A percentile compares a stretch with the other conserved stretches of the same genome.
phyloP scores from a whole-genome alignment of 305 asterid species.

The Fraxinus albicans region DNA sequence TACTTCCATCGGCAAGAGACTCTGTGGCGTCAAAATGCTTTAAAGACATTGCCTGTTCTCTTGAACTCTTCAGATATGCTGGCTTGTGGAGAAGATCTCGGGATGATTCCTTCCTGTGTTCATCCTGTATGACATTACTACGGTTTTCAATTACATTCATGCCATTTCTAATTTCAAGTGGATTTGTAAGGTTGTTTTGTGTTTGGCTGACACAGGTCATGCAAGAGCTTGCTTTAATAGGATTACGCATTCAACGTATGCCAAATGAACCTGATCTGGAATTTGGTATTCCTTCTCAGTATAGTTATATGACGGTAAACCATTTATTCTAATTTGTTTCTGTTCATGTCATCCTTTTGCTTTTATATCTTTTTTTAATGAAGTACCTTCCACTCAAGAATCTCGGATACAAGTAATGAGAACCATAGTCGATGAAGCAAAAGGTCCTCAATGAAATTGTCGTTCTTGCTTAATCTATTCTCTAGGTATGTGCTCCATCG shows the following conservation, averaged over 20 bases:
- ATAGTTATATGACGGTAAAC: conserved; percentile 86
- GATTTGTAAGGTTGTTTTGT: conserved; percentile 12
- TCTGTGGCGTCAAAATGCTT: conserved; percentile 89
- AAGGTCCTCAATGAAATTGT: neutral
- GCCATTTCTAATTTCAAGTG: neutral
- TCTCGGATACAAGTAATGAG: neutral
- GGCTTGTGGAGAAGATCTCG: conserved; percentile 99
- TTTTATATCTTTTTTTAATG: neutral
- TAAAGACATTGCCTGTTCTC: conserved; percentile 89
- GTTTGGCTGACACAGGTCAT: conserved; percentile 65
- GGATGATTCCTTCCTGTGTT: conserved; percentile 90
- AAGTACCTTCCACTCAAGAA: neutral
- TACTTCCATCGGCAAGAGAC: conserved; percentile 91
- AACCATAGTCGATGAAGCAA: neutral
- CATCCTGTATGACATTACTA: conserved; percentile 67
- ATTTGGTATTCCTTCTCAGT: conserved; percentile 91
- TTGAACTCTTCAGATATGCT: conserved; percentile 98
- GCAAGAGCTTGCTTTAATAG: conserved; percentile 92
- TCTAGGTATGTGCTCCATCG: conserved; percentile 94
- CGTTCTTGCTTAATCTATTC: conserved; percentile 3
- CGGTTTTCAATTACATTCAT: conserved; percentile 4
- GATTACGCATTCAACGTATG: conserved; percentile 97
- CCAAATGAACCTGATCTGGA: conserved; percentile 80
- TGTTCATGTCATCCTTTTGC: neutral
- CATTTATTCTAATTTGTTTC: conserved; percentile 1